These are phyloP conservation scores for Trametes cingulata DNA, from an alignment of 768 basidiomycete species.

Conservation along the genomic window DNA sequence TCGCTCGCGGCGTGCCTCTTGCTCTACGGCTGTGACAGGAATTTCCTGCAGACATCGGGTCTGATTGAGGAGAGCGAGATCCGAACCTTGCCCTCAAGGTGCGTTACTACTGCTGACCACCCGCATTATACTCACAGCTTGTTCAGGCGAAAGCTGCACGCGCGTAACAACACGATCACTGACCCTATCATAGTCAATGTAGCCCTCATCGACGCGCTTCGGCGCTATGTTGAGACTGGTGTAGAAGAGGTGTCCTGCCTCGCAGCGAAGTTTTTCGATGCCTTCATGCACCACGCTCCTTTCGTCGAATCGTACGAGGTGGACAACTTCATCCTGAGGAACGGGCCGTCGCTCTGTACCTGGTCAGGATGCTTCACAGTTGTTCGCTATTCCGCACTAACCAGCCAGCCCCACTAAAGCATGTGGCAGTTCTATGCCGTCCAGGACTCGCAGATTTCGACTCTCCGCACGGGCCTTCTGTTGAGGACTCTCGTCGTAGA, in stretches of 20 bases:
- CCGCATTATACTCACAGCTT: background rate
- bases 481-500: constrained; percentile 64
- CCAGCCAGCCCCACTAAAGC: constrained; percentile 36
- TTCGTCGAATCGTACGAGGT: constrained; percentile 66
- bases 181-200: constrained; percentile 66
- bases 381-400: background rate
- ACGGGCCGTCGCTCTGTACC: constrained; percentile 53
- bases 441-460: constrained; percentile 54
- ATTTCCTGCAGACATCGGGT: constrained; percentile 43
- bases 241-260: constrained; percentile 53
- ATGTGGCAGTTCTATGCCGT: constrained; percentile 69
- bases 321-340: constrained; percentile 71
- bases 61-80: constrained; percentile 53
- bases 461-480: constrained; percentile 55
- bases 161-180: constrained; percentile 42
- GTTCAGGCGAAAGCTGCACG: constrained; percentile 49
- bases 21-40: constrained; percentile 65
- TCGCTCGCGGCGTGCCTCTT: constrained; percentile 62
- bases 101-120: constrained; percentile 22
- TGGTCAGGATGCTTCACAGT: constrained; percentile 46
- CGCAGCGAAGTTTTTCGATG: constrained; percentile 61
- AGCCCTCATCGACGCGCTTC: constrained; percentile 55
- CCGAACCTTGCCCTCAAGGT: constrained; percentile 58
- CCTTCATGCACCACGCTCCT: constrained; percentile 59
- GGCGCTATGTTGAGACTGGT: constrained; percentile 49